These are phyloP conservation scores for Thelonectria discophora DNA, from an alignment of 2,329 filamentous ascomycete genomes.

Conservation along the genomic window DNA sequence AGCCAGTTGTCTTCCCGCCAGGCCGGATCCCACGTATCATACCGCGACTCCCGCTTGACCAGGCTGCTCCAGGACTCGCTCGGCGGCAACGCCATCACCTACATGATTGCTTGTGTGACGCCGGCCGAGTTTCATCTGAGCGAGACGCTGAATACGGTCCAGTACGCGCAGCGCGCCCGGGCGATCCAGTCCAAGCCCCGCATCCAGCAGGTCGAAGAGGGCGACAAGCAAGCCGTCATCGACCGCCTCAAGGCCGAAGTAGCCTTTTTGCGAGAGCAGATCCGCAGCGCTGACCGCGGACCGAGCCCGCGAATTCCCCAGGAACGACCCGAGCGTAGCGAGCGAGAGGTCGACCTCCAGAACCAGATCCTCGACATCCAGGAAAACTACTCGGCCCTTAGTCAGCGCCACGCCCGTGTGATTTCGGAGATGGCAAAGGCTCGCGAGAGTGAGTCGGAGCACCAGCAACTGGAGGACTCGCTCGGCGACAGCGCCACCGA, in stretches of 20 bases:
- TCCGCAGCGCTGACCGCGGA: slow-evolving; percentile 75
- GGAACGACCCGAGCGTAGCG: slow-evolving; percentile 81
- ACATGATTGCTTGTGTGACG: slow-evolving; percentile 99
- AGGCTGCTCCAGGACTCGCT: slow-evolving; percentile 95
- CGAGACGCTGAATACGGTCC: slow-evolving; percentile 96
- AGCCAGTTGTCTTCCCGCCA: slow-evolving; percentile 94
- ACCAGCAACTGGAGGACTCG: slow-evolving; percentile 63
- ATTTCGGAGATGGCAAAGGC: slow-evolving; percentile 93
- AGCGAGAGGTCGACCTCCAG: slow-evolving; percentile 88
- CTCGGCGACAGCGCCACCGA: slow-evolving; percentile 84
- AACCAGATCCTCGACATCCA: slow-evolving; percentile 92
- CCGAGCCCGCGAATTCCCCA: slow-evolving; percentile 60
- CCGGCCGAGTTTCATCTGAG: slow-evolving; percentile 96
- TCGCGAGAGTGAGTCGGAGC: slow-evolving; percentile 73
- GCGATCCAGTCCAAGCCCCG: slow-evolving; percentile 97
- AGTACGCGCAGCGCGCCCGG: slow-evolving; percentile 94
- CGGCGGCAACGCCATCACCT: slow-evolving; percentile 96
- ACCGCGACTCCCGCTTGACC: slow-evolving; percentile 97
- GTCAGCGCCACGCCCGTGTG: slow-evolving; percentile 91
- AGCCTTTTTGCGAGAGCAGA: slow-evolving; percentile 91
- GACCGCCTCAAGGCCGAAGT: slow-evolving; percentile 94
- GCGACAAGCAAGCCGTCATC: slow-evolving; percentile 92
- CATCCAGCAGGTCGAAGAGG: slow-evolving; percentile 92
- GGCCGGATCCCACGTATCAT: slow-evolving; percentile 90
- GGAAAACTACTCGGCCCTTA: slow-evolving; percentile 92